Percentiles rank a stretch among this genome's conserved stretches.
Evolutionary conservation across 257 asterid species (phyloP).

Genomic region (Mentha longifolia): DNA sequence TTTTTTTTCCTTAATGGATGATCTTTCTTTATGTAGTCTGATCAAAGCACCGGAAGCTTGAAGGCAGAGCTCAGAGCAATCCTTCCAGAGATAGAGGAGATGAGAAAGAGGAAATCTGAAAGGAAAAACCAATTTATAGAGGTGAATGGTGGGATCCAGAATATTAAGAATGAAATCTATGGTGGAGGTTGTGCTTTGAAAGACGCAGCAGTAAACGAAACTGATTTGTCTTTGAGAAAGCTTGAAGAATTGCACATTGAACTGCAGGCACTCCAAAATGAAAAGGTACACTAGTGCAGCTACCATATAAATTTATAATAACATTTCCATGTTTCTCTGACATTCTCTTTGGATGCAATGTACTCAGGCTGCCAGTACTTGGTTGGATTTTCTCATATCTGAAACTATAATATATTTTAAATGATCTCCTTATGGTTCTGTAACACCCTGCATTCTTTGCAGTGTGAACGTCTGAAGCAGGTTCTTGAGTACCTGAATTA

Average conservation of each 20-base stretch:
- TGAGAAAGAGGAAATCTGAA: slow-evolving; percentile 79
- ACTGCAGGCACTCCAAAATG: slow-evolving; percentile 78
- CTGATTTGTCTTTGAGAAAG: slow-evolving; percentile 79
- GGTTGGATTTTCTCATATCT: slow-evolving; percentile 64
- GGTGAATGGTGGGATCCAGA: slow-evolving; percentile 67
- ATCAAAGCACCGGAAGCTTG: slow-evolving; percentile 75
- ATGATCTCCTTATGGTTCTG: slow-evolving; percentile 1
- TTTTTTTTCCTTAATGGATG: slow-evolving; percentile 12
- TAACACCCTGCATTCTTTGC: slow-evolving; percentile 45
- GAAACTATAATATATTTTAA: background rate
- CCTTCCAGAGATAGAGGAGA: slow-evolving; percentile 88
- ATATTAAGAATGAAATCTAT: slow-evolving; percentile 67
- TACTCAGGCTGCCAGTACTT: slow-evolving; percentile 78
- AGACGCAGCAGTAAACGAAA: slow-evolving; percentile 58
- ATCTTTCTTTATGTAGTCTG: slow-evolving; percentile 53
- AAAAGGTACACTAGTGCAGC: slow-evolving; percentile 63
- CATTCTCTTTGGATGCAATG: slow-evolving; percentile 51
- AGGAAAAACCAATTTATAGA: slow-evolving; percentile 74
- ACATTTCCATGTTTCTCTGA: background rate
- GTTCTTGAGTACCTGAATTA: slow-evolving; percentile 67
- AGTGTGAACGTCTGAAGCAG: slow-evolving; percentile 90
- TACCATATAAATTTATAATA: slow-evolving; percentile 4
- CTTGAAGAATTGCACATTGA: slow-evolving; percentile 81
- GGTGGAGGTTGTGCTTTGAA: slow-evolving; percentile 40
- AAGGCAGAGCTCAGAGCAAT: slow-evolving; percentile 80